Evolutionary conservation across 352 stramenopile genomes (phyloP).

Genomic region (Pythium periplocum): DNA sequence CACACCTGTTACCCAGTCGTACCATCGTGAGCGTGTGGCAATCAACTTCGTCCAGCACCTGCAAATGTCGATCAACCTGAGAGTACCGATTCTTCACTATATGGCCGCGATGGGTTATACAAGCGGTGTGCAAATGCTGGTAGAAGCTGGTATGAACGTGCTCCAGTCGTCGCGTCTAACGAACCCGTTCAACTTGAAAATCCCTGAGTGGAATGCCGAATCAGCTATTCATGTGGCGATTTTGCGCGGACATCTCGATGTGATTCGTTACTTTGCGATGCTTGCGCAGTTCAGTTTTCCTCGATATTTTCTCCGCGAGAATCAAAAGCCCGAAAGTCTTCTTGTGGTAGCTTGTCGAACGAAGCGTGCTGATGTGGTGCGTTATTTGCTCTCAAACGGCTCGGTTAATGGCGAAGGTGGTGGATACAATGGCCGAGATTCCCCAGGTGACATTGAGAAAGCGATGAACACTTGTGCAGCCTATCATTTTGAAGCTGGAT

Average conservation of each 20-base stretch:
- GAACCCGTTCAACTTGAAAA: neutral
- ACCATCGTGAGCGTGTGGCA: constrained; percentile 9
- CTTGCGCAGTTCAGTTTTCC: constrained; percentile 43
- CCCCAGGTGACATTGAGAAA: constrained; percentile 36
- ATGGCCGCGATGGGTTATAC: constrained; percentile 29
- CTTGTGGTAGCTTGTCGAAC: constrained; percentile 34
- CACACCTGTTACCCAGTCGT: constrained; percentile 1
- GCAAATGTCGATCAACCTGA: constrained; percentile 37
- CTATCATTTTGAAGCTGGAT: constrained; percentile 35
- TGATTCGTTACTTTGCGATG: constrained; percentile 33
- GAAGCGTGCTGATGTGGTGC: constrained; percentile 27
- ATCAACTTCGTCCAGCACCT: constrained; percentile 38
- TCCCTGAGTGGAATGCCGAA: constrained; percentile 20
- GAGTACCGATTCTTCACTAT: constrained; percentile 35
- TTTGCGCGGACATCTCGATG: constrained; percentile 34
- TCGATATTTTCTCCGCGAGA: constrained; percentile 34
- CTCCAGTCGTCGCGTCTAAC: constrained; percentile 4
- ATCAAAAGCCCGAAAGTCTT: constrained; percentile 33
- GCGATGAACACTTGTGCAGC: constrained; percentile 29
- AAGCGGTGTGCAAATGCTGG: constrained; percentile 25
- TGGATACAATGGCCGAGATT: constrained; percentile 30
- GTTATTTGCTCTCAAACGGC: constrained; percentile 30
- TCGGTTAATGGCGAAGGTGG: constrained; percentile 17
- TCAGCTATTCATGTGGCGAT: constrained; percentile 50
- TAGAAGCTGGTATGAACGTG: constrained; percentile 42